Evolutionary conservation across 371 early-diverging fungal genomes (phyloP).

Genomic region (Mucor velutinosus): DNA sequence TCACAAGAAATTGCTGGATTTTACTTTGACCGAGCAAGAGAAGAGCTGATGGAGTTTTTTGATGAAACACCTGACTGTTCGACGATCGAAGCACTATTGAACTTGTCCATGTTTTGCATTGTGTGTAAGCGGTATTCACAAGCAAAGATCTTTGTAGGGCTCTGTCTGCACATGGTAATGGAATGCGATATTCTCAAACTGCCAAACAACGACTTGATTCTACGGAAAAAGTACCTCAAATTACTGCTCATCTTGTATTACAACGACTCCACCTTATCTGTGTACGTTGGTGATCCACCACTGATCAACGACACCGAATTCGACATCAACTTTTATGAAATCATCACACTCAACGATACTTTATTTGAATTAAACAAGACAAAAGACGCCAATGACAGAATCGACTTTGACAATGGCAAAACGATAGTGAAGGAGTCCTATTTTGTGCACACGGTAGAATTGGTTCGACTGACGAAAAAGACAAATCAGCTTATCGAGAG

Average conservation of each 20-base stretch:
- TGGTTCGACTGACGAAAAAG: constrained; percentile 21
- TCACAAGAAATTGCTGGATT: constrained; percentile 31
- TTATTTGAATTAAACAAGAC: constrained; percentile 4
- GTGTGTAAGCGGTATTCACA: constrained; percentile 34
- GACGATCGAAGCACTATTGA: constrained; percentile 33
- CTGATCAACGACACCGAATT: constrained; percentile 21
- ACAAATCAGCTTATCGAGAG: constrained; percentile 2
- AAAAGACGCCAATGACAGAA: neutral
- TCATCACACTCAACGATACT: constrained; percentile 23
- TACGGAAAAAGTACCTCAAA: constrained; percentile 27
- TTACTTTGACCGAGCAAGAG: constrained; percentile 38
- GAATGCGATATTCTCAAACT: constrained; percentile 24
- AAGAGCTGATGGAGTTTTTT: constrained; percentile 33
- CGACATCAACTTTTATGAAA: constrained; percentile 36
- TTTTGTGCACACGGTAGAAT: constrained; percentile 37
- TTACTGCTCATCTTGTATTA: constrained; percentile 32
- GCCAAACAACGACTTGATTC: constrained; percentile 16
- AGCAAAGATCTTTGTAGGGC: constrained; percentile 34
- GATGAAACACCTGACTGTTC: constrained; percentile 34
- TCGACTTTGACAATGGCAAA: constrained; percentile 32
- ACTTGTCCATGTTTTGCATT: constrained; percentile 33
- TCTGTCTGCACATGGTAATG: constrained; percentile 30
- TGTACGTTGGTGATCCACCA: constrained; percentile 22
- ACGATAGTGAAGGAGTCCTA: constrained; percentile 45
- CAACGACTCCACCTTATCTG: constrained; percentile 22